phyloP scores from a whole-genome alignment of 75 land plant genomes.

The Selaginella tamariscina region DNA sequence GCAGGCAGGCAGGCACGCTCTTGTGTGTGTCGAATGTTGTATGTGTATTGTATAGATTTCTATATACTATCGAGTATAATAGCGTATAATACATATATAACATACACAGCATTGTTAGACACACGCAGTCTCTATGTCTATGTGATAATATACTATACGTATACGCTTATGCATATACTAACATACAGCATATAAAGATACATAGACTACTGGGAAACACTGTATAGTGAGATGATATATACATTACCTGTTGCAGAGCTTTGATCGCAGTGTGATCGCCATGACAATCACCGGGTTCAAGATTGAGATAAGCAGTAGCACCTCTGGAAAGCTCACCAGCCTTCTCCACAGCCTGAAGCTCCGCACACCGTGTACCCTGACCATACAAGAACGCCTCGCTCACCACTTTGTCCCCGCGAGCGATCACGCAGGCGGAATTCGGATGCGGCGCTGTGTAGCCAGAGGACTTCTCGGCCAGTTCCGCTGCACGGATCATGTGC shows the following conservation, averaged over 20 bases:
- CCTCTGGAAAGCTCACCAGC: conserved; percentile 47
- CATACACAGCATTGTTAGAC: too few relatives aligned
- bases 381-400: conserved; percentile 75
- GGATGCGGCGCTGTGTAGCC: conserved; percentile 88
- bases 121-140: too few relatives aligned
- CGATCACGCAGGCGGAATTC: conserved; percentile 80
- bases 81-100: too few relatives aligned
- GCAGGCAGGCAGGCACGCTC: too few relatives aligned
- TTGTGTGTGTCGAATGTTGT: too few relatives aligned
- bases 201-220: too few relatives aligned
- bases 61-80: too few relatives aligned
- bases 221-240: too few relatives aligned
- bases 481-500: conserved; percentile 56
- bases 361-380: conserved; percentile 60
- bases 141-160: too few relatives aligned
- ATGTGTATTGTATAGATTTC: too few relatives aligned
- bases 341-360: conserved; percentile 60
- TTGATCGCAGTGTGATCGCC: conserved; percentile 59
- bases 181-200: too few relatives aligned
- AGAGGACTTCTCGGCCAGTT: conserved; percentile 71
- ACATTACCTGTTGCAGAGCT: conserved; percentile 54
- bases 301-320: conserved; percentile 69
- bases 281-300: conserved; percentile 87
- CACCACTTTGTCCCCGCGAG: conserved; percentile 36
- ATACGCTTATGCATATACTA: too few relatives aligned